Evolutionary conservation across 2,329 filamentous ascomycete genomes (phyloP).

Genomic region (Aureobasidium sp.): DNA sequence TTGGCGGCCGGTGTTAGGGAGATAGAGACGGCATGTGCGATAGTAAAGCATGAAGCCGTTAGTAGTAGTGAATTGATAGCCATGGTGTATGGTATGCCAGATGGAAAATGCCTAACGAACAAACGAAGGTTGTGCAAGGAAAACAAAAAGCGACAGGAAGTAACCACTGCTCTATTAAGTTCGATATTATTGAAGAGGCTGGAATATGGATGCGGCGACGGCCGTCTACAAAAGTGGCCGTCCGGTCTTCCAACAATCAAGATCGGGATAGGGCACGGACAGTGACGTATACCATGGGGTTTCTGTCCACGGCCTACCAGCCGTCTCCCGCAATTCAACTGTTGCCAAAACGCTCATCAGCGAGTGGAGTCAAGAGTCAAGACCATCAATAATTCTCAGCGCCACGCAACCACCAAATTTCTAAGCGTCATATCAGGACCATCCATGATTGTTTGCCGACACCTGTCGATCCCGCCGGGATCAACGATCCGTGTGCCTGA

Average conservation of each 20-base stretch:
- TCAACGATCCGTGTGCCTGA: constrained; percentile 1
- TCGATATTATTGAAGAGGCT: neutral
- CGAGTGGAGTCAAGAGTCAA: constrained; percentile 9
- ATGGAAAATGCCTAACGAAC: constrained; percentile 2
- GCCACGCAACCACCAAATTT: neutral
- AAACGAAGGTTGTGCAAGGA: neutral
- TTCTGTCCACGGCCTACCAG: neutral
- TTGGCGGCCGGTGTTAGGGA: constrained; percentile 26
- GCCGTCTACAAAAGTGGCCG: neutral
- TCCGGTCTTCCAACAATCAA: neutral
- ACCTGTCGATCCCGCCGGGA: neutral
- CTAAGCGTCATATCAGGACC: neutral
- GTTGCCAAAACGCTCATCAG: neutral
- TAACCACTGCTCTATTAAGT: constrained; percentile 6
- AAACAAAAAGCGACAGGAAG: constrained; percentile 9
- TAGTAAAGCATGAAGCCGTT: constrained; percentile 6
- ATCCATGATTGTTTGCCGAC: neutral
- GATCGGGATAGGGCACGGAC: constrained; percentile 5
- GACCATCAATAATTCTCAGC: neutral
- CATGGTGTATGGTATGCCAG: constrained; percentile 6
- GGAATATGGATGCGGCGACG: neutral
- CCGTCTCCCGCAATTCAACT: constrained; percentile 1
- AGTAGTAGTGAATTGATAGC: constrained; percentile 10
- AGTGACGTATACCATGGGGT: neutral
- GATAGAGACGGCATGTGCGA: constrained; percentile 17